Base-by-base conservation (phyloP, 1,284 basidiomycete genomes). In the Kalmanozyma brasiliensis region DNA sequence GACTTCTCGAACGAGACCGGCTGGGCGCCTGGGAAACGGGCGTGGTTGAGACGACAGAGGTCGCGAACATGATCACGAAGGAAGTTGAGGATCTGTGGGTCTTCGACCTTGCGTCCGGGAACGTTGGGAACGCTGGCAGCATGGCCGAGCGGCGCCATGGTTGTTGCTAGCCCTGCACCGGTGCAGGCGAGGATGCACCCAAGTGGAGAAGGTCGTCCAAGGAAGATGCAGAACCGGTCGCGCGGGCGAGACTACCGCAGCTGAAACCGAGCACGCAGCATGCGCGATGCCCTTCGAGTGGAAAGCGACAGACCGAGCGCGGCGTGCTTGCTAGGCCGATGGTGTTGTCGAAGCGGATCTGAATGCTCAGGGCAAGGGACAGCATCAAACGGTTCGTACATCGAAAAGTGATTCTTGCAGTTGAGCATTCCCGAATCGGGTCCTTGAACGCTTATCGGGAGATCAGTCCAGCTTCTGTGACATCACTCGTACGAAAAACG, bases 1-100 rank as follows among this genome's bases (percentile, higher is more conserved):
- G 42, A 32, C 35, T 71, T 75, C 26, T 73, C 68, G 42, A 78
- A 78, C 20, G 73, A 75, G 33, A 78, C 77, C n/a, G 77, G 77
- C 32, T 78, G 77, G 1, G 77, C 70, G 17, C 77, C 77, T 3
- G 75, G 75, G 20, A 78, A 78, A 23, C 73, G 59, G 1, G 56
- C 24, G 38, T 67, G 67, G 22, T 43, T 44, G 52, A 74, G 49
- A 19, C 52, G 36, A 33, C 71, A 74, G 26, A 74, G 59, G 16
- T 60, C 49, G 32, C 67, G 51, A 16, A 74, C 71, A 20, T 74
- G 67, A 0, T 66, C 46, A n/a, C 71, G 59, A 6, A 74, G 51
- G 24, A 41, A 60, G 45, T 37, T 53, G 38, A 70, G 63, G 34
- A 56, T 48, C 17, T 60, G 49, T 2, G 45, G 47, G 17, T 74